Evolutionary conservation across 768 basidiomycete species (phyloP).

Genomic region (Leucocoprinus birnbaumii): DNA sequence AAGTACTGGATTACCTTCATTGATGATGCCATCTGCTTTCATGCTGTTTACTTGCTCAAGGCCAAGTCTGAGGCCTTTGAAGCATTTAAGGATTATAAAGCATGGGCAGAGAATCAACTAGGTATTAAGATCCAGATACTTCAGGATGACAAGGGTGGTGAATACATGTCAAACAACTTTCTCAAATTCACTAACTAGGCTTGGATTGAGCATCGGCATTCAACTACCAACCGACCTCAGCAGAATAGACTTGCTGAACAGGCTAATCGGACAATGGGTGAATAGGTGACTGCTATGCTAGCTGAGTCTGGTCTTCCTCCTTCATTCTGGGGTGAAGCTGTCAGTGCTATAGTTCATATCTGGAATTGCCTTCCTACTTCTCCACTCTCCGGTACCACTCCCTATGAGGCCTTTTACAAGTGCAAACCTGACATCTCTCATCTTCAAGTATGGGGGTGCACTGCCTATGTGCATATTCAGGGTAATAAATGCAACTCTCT

Average conservation of each 20-base stretch:
- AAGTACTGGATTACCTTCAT: too few relatives aligned
- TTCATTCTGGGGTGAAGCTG: constrained; percentile 20
- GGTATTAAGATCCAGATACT: constrained; percentile 21
- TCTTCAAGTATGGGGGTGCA: constrained; percentile 34
- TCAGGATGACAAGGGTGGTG: constrained; percentile 33
- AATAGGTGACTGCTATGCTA: constrained; percentile 21
- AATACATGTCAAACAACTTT: constrained; percentile 21
- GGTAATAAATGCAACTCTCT: constrained; percentile 29
- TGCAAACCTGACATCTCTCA: constrained; percentile 22
- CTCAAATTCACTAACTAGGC: background rate
- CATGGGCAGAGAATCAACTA: constrained; percentile 26
- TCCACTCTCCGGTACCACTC: constrained; percentile 19
- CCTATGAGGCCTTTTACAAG: constrained; percentile 17
- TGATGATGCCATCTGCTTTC: constrained; percentile 20
- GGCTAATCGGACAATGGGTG: constrained; percentile 31
- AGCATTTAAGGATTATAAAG: constrained; percentile 23
- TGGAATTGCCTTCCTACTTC: constrained; percentile 22
- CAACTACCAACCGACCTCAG: constrained; percentile 21
- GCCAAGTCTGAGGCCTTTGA: constrained; percentile 20
- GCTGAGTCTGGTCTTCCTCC: constrained; percentile 16
- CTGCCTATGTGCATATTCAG: constrained; percentile 33
- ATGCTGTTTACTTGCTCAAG: constrained; percentile 19
- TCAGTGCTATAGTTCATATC: constrained; percentile 20
- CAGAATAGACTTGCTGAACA: constrained; percentile 43
- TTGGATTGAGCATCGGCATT: background rate